Evolutionary conservation across 1,284 basidiomycete genomes (phyloP).

Genomic region (Ganoderma meredithae): DNA sequence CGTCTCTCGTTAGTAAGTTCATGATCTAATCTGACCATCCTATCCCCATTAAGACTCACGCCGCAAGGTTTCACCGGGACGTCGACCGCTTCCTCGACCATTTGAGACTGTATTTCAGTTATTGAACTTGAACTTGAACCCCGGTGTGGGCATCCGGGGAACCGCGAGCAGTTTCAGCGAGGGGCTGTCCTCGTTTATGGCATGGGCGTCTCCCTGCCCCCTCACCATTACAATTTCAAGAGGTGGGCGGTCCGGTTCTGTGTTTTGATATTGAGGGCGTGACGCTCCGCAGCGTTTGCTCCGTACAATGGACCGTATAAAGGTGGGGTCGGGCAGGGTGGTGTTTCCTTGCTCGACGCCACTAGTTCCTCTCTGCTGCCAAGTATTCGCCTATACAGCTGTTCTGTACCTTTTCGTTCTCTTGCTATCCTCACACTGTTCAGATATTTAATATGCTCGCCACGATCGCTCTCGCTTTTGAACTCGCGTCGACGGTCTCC

Average conservation of each 20-base stretch:
- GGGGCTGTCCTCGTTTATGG: background rate
- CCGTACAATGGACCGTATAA: conserved; percentile 21
- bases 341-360: conserved; percentile 29
- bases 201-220: background rate
- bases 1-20: background rate
- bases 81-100: background rate
- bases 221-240: background rate
- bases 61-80: background rate
- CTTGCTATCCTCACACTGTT: conserved; percentile 7
- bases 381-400: conserved; percentile 15
- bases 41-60: background rate
- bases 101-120: background rate
- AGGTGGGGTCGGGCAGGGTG: background rate
- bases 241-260: background rate
- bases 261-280: conserved; percentile 5
- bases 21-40: background rate
- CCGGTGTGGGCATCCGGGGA: too few relatives aligned
- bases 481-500: conserved; percentile 26
- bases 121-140: background rate
- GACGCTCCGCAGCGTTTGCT: conserved; percentile 1
- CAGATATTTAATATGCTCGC: conserved; percentile 19
- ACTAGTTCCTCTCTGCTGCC: conserved; percentile 25
- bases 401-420: conserved; percentile 16
- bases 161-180: background rate
- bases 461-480: conserved; percentile 26